Base-by-base conservation (phyloP, 805 yeast genomes). In the Priceomyces castillae region DNA sequence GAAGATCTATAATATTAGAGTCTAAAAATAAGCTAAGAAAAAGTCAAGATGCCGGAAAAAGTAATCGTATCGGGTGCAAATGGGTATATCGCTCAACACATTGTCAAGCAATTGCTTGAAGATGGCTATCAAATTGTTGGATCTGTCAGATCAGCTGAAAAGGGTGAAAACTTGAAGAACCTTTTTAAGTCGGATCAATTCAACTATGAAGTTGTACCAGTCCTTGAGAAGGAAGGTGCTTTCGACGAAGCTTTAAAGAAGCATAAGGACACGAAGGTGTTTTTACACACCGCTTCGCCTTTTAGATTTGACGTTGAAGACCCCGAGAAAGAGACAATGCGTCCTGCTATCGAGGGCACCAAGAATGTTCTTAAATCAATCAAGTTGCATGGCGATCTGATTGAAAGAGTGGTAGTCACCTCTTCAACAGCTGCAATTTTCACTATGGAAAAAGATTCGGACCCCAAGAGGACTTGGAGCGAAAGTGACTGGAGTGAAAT, bases 221-320 rank as follows among this genome's bases (percentile, higher is more conserved):
- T 78, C 49, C 69, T 80, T 39, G 67, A 67, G 7, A 57, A 59
- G 14, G 64, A 55, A 11, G 67, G 67, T 11, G 78, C 80, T 0
- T 77, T 77, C 46, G 74, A 73, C 43, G 57, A 58, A 6, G 71
- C 73, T 0, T 66, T 80, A 50, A 57, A 71, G 50, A 65, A 63
- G 20, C 72, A 74, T 46, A 74, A 75, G 25, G 82, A 80, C 33
- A 72, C 80, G 42, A 65, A 65, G 10, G 77, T 73, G 25, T 80
- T 81, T 40, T 52, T 81, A 34, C 87, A 81, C 58, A 72, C 82
- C 7, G 86, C 87, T 2, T 74, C 83, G 10, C 85, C 86, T 10
- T 75, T 76, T 56, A 64, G 70, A 18, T 74, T 71, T 54, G 66
- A 71, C 10, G 61, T 67, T 17, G 59, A 66, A 12, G 67, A 72